Conservation (phyloP, 768 basidiomycete genomes). For the Mycena metata region DNA sequence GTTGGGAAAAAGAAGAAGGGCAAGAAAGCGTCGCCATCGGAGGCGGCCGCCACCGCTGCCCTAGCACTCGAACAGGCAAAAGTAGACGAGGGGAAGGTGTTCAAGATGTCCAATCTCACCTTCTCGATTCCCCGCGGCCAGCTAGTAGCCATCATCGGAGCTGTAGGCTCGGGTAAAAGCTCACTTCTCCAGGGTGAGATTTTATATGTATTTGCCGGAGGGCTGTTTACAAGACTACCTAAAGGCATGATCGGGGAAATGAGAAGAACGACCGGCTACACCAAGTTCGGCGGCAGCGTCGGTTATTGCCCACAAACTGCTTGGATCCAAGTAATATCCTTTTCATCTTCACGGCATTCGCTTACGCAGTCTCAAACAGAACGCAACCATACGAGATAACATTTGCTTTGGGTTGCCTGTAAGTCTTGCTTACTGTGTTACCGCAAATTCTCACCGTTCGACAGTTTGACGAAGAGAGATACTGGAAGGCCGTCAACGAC, state of each 20-base stretch:
- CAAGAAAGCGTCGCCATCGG: slow-evolving; percentile 30
- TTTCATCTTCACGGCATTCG: slow-evolving; percentile 19
- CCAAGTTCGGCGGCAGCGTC: slow-evolving; percentile 81
- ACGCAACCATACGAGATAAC: slow-evolving; percentile 90
- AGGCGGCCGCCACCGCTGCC: slow-evolving; percentile 30
- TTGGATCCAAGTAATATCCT: slow-evolving; percentile 81
- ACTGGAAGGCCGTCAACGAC: slow-evolving; percentile 85
- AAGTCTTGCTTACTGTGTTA: neutral
- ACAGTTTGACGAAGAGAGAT: slow-evolving; percentile 79
- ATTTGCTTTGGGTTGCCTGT: slow-evolving; percentile 85
- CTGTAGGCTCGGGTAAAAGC: slow-evolving; percentile 48
- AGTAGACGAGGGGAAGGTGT: slow-evolving; percentile 60
- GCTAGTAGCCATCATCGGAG: slow-evolving; percentile 87
- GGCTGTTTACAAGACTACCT: slow-evolving; percentile 41
- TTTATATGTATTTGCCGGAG: too few species aligned
- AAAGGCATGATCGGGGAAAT: slow-evolving; percentile 87
- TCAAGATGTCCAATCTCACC: slow-evolving; percentile 75
- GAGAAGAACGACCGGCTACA: slow-evolving; percentile 74
- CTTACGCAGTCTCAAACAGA: slow-evolving; percentile 51
- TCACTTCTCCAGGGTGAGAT: neutral
- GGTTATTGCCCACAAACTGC: slow-evolving; percentile 90
- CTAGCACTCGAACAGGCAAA: slow-evolving; percentile 44
- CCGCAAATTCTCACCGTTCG: neutral
- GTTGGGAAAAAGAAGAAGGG: slow-evolving; percentile 54
- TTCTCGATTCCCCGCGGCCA: slow-evolving; percentile 81